Evolutionary conservation across 352 stramenopile species (phyloP).

Genomic region (Globisporangium uncinulatum): DNA sequence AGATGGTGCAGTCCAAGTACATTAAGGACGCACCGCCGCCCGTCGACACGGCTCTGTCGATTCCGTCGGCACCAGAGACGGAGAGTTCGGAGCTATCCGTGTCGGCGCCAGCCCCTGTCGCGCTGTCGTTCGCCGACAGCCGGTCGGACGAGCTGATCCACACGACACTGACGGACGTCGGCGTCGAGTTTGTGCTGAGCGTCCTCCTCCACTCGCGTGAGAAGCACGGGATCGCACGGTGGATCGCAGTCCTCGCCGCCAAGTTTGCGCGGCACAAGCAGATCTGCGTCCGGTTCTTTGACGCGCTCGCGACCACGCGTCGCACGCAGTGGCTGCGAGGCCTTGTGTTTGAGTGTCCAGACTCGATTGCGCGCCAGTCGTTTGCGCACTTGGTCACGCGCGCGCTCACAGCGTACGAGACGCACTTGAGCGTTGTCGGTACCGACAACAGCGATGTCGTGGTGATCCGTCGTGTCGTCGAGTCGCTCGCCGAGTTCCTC

Average conservation of each 20-base stretch:
- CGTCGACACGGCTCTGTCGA: not conserved
- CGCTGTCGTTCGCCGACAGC: constrained; percentile 13
- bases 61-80: constrained; percentile 6
- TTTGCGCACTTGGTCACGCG: constrained; percentile 80
- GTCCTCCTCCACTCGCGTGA: constrained; percentile 86
- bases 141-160: constrained; percentile 53
- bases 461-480: constrained; percentile 31
- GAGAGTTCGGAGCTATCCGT: constrained; percentile 7
- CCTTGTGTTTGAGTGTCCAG: constrained; percentile 80
- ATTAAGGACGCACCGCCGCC: constrained; percentile 38
- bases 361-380: constrained; percentile 81
- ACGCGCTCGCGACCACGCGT: constrained; percentile 47
- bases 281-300: constrained; percentile 71
- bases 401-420: constrained; percentile 62
- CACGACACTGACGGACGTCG: constrained; percentile 70
- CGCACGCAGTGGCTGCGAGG: constrained; percentile 50
- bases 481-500: constrained; percentile 50
- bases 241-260: constrained; percentile 66
- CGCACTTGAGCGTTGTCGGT: constrained; percentile 27
- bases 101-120: constrained; percentile 12
- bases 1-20: constrained; percentile 84
- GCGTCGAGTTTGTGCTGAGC: constrained; percentile 83
- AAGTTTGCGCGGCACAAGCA: constrained; percentile 72
- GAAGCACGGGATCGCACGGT: constrained; percentile 80
- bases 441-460: constrained; percentile 13